Base-by-base conservation (phyloP, 2,329 filamentous ascomycete species). In the Chrysoporthe austroafricana region DNA sequence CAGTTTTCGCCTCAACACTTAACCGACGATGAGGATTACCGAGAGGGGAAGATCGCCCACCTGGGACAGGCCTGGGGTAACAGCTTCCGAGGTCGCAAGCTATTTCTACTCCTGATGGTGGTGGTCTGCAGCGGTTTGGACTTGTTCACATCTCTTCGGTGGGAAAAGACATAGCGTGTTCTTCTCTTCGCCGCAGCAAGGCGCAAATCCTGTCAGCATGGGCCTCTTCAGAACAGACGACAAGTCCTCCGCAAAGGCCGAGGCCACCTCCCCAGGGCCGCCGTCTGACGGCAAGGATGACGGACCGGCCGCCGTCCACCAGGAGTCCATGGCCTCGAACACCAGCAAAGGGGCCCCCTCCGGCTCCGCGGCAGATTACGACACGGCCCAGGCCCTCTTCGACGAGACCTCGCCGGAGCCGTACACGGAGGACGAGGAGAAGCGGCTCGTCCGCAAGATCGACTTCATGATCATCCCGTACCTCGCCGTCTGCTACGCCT, bases 401-500 rank as follows among this genome's bases (percentile, higher is more conserved):
- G 56, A 59, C 42, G 54, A 58, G 39, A 61, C 26, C 18, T 26
- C 61, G 0, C 50, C 56, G 4, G 67, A 69, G 14, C 56, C 61
- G 2, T 69, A 69, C 48, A 67, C 61, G 4, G 52, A 42, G 46
- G 66, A 62, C 32, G 67, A 69, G 34, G 68, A 70, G 50, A 43
- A 32, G 42, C 59, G 60, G 21, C 65, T 70, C 21, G 65, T 67
- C 13, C 68, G 66, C 59, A 70, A 68, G 60, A 66, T 70, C 42
- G 68, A 70, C n/a, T 58, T 68, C 18, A 68, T 63, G 46, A 67
- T 70, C 43, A 61, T 70, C 36, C 68, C 68, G 1, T 69, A 64
- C 48, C 60, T 69, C 21, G 39, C 67, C 43, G 65, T 69, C 21
- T 69, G 65, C 34, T 69, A 69, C 32, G 68, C 65, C 36, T 68